These are phyloP conservation scores for Calonectria pseudoturangicola DNA, from an alignment of 2,329 filamentous ascomycete species.

Conservation along the genomic window DNA sequence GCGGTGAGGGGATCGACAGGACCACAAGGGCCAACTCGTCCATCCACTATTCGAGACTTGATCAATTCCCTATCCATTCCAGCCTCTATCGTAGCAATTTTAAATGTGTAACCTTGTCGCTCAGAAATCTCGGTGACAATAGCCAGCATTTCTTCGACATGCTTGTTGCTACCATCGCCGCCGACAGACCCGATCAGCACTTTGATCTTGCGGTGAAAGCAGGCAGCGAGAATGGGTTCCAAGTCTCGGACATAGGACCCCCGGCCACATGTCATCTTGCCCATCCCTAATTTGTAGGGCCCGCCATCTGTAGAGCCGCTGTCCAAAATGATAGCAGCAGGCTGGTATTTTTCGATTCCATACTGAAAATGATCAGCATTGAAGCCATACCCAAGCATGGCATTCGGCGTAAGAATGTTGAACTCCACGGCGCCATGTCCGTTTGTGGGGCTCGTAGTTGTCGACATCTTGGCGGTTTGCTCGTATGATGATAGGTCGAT, in stretches of 20 bases:
- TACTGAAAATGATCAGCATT: constrained; percentile 57
- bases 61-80: constrained; percentile 57
- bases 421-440: neutral
- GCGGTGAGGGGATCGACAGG: constrained; percentile 56
- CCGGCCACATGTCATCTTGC: constrained; percentile 60
- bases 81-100: constrained; percentile 58
- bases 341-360: constrained; percentile 50
- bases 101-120: constrained; percentile 55
- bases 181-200: constrained; percentile 62
- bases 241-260: constrained; percentile 63
- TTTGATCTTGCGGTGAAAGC: constrained; percentile 50
- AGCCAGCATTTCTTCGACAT: constrained; percentile 62
- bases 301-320: constrained; percentile 57
- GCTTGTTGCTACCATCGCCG: constrained; percentile 61
- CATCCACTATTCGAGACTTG: constrained; percentile 51
- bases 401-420: constrained; percentile 56
- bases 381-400: constrained; percentile 59
- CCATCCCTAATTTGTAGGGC: constrained; percentile 61
- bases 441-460: neutral
- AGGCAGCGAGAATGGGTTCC: constrained; percentile 50
- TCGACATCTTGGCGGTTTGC: constrained; percentile 4
- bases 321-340: constrained; percentile 56
- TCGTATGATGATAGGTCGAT: neutral
- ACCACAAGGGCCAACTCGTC: constrained; percentile 58
- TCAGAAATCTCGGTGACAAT: constrained; percentile 60